Evolutionary conservation across 495 filamentous ascomycete genomes (phyloP), one percentile per base, ranked within the genome.

Genomic region (Podospora comata): DNA sequence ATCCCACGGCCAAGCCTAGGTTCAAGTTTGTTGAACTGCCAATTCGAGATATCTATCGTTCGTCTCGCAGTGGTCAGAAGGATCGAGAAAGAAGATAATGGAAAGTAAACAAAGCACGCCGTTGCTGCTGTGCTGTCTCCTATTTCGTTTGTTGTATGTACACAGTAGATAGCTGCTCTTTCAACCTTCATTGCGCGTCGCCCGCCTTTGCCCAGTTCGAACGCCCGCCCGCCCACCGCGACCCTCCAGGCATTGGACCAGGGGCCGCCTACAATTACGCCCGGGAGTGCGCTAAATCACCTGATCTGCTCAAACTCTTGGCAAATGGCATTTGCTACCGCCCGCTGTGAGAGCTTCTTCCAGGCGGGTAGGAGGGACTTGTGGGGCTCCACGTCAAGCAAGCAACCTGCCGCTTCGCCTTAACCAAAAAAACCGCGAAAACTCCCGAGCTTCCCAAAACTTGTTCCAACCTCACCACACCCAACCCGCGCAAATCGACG

Each of bases 361-460:
- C 39, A 48, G 39, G 39, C 39, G 39, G 39, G 39, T 48, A 7
- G 39, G 2, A 48, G 39, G 39, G 39, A 48, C 39, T 48, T 18
- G 39, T 48, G 39, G 39, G 39, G 39, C 39, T 16, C 39, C 39
- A 48, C 39, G 39, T 48, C 39, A 48, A 48, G 39, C 39, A 48
- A 48, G 39, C 39, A 48, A 48, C 5, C 39, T 11, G 39, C 39
- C 39, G 39, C 39, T 48, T 48, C 39, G 39, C 39, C 39, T 48
- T 68, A 65, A 65, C 63, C 61, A 60, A 70, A 69, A 69, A 71
- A 68, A 69, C 70, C 72, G 74, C 76, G 74, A 78, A 69, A 75
- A 72, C 69, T 74, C 73, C 75, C 75, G 76, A 77, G 73, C 70
- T 75, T 64, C 18, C 68, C 65, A 76, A 75, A 73, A 64, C 69